Evolutionary conservation across 1,284 basidiomycete genomes (phyloP).

Genomic region (Marasmius fiardii): DNA sequence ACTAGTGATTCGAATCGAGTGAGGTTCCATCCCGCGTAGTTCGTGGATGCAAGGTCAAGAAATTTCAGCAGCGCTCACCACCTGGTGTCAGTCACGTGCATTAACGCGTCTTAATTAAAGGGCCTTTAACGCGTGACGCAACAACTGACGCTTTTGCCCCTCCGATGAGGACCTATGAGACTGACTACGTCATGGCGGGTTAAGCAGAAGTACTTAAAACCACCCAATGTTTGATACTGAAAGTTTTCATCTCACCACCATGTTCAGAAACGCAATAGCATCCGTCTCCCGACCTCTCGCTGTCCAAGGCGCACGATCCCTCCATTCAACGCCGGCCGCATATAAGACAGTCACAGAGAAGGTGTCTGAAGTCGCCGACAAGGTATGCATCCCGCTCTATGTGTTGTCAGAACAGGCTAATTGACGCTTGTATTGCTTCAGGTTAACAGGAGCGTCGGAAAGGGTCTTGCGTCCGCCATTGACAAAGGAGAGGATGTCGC

Average conservation of each 20-base stretch:
- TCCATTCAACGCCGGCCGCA: slow-evolving; percentile 47
- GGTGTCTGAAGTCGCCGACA: slow-evolving; percentile 56
- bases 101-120: not conserved
- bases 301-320: slow-evolving; percentile 25
- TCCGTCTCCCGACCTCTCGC: slow-evolving; percentile 18
- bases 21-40: slow-evolving; percentile 11
- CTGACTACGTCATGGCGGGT: not conserved
- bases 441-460: slow-evolving; percentile 62
- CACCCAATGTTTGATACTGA: not conserved
- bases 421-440: slow-evolving; percentile 20
- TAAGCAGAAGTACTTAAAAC: not conserved
- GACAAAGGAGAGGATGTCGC: slow-evolving; percentile 60
- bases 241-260: slow-evolving; percentile 7
- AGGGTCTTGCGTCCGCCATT: slow-evolving; percentile 59
- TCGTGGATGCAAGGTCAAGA: not conserved
- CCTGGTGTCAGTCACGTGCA: not conserved
- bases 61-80: no score
- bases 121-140: not conserved
- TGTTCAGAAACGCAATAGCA: slow-evolving; percentile 22
- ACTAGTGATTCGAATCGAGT: slow-evolving; percentile 57
- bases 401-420: not conserved
- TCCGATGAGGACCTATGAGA: no score
- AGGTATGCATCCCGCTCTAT: slow-evolving; percentile 30
- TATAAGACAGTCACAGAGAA: slow-evolving; percentile 58
- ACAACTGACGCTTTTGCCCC: not conserved